Conservation (phyloP, 2,329 filamentous ascomycete genomes). For the Fulvia fulva region DNA sequence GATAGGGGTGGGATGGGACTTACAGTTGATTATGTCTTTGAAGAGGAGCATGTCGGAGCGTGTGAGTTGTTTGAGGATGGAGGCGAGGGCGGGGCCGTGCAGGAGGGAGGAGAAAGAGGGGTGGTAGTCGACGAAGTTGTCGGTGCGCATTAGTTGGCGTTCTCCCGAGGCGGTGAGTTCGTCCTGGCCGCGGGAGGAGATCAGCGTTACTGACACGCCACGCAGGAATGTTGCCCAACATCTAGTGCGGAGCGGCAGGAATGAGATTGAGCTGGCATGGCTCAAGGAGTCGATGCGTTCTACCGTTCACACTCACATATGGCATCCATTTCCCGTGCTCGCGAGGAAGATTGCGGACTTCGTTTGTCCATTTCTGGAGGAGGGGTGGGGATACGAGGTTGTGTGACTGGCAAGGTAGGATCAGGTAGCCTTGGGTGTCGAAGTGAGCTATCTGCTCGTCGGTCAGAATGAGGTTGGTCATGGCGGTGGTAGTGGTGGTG, state of each 20-base stretch:
- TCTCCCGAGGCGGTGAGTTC: conserved; percentile 21
- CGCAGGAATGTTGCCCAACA: too few species aligned
- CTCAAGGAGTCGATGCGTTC: too few species aligned
- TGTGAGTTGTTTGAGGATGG: conserved; percentile 34
- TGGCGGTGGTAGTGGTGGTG: conserved; percentile 1
- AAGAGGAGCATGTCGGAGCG: conserved; percentile 41
- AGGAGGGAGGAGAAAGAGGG: conserved; percentile 36
- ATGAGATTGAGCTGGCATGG: too few species aligned
- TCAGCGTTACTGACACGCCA: too few species aligned
- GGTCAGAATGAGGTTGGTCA: conserved; percentile 21
- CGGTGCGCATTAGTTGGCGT: conserved; percentile 27
- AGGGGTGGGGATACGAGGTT: conserved; percentile 17
- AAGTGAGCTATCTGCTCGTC: conserved; percentile 23
- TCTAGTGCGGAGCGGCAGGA: too few species aligned
- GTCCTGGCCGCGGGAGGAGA: too few species aligned
- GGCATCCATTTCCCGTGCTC: conserved; percentile 28
- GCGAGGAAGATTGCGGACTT: conserved; percentile 23
- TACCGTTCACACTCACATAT: too few species aligned
- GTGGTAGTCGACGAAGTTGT: conserved; percentile 28
- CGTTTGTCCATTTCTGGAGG: conserved; percentile 23
- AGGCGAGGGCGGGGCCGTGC: conserved; percentile 32
- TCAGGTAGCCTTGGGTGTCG: conserved; percentile 23
- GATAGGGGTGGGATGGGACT: too few species aligned
- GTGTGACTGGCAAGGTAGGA: conserved; percentile 21
- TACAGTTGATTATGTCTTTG: conserved; percentile 46